Evolutionary conservation across 2,329 filamentous ascomycete genomes (phyloP), one percentile per base, ranked within the genome.

Genomic region (Parasarocladium wereldwijsianum): DNA sequence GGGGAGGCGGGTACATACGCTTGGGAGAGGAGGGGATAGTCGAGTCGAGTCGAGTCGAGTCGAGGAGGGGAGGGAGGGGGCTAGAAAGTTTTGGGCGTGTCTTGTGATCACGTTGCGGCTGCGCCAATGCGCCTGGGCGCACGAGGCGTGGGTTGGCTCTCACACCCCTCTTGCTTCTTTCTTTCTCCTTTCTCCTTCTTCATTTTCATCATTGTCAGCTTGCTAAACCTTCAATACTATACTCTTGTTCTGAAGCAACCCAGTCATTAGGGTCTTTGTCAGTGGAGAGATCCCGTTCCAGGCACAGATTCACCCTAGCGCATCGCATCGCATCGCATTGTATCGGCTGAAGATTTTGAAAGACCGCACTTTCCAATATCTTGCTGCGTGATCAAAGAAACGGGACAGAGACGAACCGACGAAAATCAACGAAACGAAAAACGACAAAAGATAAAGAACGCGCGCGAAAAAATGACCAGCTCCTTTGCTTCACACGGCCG

Each of bases 401-500:
- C n/a, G n/a, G n/a, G 8, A 21, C 19, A n/a, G 8, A 8, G 8
- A 8, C 19, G 8, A 8, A 21, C n/a, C 19, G 19, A 8, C 19
- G n/a, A 21, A 8, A 21, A 21, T 21, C 19, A 21, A 21, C 19
- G 19, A 8, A 8, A 8, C 19, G 8, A 21, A 21, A n/a, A 21
- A n/a, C 19, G 19, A 8, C 16, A 7, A 20, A 32, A 21, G 17
- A n/a, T 18, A 23, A 14, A 14, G 6, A 24, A 13, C 23, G 5
- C 22, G 21, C 7, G n/a, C 24, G 24, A 17, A 31, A 49, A 40
- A 34, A 64, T 64, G 55, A 43, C 48, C 24, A 44, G 48, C 17
- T 40, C 54, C 34, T 46, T 66, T 36, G 55, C 66, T 24, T 82
- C 77, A 23, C 73, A 81, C 45, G 81, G 82, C 43, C 77, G 81